These are phyloP conservation scores for Exophiala aquamarina DNA, from an alignment of 2,329 filamentous ascomycete genomes.

Conservation along the genomic window DNA sequence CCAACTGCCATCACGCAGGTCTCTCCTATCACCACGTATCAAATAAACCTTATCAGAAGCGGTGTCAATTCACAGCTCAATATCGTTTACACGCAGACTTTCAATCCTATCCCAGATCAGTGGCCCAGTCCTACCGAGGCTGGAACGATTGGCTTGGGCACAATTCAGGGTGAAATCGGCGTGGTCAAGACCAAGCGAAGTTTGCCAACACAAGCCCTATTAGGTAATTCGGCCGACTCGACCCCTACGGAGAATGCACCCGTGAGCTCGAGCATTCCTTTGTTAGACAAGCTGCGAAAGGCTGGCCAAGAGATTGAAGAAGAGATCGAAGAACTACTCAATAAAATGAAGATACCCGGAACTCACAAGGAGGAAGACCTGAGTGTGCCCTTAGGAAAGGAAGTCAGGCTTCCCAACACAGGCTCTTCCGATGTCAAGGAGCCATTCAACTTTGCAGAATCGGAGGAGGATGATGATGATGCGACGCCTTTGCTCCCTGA, in stretches of 20 bases:
- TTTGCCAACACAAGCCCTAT: slow-evolving; percentile 18
- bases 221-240: neutral
- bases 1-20: slow-evolving; percentile 30
- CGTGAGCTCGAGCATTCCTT: neutral
- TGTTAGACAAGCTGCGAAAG: slow-evolving; percentile 1
- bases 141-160: slow-evolving; percentile 35
- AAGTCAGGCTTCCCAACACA: no score
- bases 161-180: slow-evolving; percentile 26
- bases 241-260: neutral
- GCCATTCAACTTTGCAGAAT: neutral
- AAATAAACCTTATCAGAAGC: slow-evolving; percentile 7
- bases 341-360: neutral
- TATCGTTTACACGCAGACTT: slow-evolving; percentile 31
- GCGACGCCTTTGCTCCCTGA: neutral
- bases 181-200: slow-evolving; percentile 24
- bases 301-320: neutral
- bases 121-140: slow-evolving; percentile 30
- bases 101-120: slow-evolving; percentile 32
- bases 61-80: slow-evolving; percentile 18
- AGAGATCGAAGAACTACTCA: neutral
- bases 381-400: no score
- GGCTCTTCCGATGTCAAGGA: neutral
- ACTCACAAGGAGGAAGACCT: neutral
- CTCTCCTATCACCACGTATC: slow-evolving; percentile 31
- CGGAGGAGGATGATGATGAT: neutral